phyloP scores from a whole-genome alignment of 495 filamentous ascomycete species.

The Penicillium daleae region DNA sequence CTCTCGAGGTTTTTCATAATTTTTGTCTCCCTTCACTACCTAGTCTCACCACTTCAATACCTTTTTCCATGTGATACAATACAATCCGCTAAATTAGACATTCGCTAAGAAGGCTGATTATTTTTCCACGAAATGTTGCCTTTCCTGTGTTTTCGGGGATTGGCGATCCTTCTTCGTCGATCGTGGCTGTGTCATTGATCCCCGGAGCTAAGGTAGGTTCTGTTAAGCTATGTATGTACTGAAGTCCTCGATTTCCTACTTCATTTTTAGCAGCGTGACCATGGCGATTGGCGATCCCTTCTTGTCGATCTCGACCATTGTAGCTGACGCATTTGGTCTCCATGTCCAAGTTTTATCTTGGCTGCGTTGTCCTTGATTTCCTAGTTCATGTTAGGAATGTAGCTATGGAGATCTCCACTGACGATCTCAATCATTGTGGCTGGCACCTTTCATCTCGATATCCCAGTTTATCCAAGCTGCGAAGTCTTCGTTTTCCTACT shows the following conservation, averaged over 20 bases:
- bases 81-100: not conserved
- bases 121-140: too few relatives aligned
- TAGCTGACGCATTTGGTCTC: not conserved
- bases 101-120: not conserved
- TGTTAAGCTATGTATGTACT: too few relatives aligned
- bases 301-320: not conserved
- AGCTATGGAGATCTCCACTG: not conserved
- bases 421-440: not conserved
- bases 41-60: not conserved
- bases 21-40: not conserved
- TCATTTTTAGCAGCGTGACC: too few relatives aligned
- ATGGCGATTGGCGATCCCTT: not conserved
- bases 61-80: not conserved
- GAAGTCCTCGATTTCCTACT: not conserved
- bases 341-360: not conserved
- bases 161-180: too few relatives aligned
- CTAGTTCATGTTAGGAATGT: not conserved
- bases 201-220: too few relatives aligned
- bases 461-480: not conserved
- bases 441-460: not conserved
- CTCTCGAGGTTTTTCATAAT: not conserved
- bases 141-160: too few relatives aligned
- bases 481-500: not conserved
- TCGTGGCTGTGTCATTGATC: too few relatives aligned
- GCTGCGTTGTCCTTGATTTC: not conserved